These are phyloP conservation scores for Cinchona pubescens DNA, from an alignment of 257 asterid genomes.

Conservation along the genomic window DNA sequence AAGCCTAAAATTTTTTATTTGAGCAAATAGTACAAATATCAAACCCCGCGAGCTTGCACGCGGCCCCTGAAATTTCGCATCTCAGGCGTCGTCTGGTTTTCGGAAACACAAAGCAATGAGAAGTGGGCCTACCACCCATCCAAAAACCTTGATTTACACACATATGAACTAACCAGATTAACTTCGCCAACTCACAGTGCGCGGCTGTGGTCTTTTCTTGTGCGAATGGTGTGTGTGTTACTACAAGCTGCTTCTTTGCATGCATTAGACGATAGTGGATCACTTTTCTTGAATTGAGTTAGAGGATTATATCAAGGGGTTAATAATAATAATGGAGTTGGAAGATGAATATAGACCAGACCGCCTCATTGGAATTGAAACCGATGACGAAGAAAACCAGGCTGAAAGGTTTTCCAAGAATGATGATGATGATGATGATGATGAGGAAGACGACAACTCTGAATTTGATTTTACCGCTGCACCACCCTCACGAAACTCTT, in stretches of 20 bases:
- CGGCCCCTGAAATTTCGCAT: neutral
- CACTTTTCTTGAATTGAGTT: neutral
- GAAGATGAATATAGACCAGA: slow-evolving; percentile 67
- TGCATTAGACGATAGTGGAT: neutral
- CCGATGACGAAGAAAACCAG: slow-evolving; percentile 80
- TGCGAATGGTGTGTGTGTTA: neutral
- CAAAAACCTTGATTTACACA: neutral
- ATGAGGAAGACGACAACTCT: slow-evolving; percentile 48
- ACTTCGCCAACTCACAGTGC: no score
- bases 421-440: slow-evolving; percentile 39
- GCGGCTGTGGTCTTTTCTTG: no score
- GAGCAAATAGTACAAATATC: no score
- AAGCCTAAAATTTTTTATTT: no score
- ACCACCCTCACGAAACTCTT: slow-evolving; percentile 30
- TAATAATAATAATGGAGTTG: slow-evolving; percentile 43
- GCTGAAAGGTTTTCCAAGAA: slow-evolving; percentile 48
- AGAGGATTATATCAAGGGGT: neutral
- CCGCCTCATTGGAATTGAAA: slow-evolving; percentile 59
- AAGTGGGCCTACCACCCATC: neutral
- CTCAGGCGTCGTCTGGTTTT: neutral
- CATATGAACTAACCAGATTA: no score
- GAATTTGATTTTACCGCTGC: slow-evolving; percentile 51
- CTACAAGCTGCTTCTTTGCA: neutral
- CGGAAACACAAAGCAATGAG: neutral
- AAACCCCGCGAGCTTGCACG: neutral